A percentile compares a stretch with the other conserved stretches of the same genome.
These are phyloP conservation scores for Wallacemonas collosoma DNA, from an alignment of 208 protist species.

Conservation along the genomic window DNA sequence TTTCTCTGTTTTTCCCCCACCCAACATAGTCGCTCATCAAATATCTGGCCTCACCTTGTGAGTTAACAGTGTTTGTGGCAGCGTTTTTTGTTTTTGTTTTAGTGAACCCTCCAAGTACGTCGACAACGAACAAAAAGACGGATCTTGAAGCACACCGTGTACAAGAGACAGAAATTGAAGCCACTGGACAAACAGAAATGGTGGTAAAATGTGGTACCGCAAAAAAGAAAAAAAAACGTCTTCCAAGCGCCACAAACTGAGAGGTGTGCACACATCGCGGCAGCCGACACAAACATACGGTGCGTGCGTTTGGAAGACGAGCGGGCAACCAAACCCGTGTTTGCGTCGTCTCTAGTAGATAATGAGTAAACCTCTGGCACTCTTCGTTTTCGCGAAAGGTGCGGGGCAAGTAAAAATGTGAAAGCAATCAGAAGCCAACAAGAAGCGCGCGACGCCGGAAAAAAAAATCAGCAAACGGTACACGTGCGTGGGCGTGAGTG, in stretches of 20 bases:
- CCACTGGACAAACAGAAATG: not conserved
- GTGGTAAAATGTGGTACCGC: not conserved
- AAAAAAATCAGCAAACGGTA: too few species aligned
- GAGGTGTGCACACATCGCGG: not conserved
- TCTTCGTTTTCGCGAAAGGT: too few species aligned
- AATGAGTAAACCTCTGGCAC: too few species aligned
- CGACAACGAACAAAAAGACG: constrained; percentile 5
- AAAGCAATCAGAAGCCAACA: too few species aligned
- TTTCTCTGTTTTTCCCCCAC: constrained; percentile 3
- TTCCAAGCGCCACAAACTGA: not conserved
- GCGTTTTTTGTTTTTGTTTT: too few species aligned
- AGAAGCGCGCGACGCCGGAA: too few species aligned
- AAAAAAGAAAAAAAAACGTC: constrained; percentile 2
- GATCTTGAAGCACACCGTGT: too few species aligned
- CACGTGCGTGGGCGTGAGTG: too few species aligned
- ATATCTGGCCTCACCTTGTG: not conserved
- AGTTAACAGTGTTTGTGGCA: too few species aligned
- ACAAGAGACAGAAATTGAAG: too few species aligned
- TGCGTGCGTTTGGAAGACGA: not conserved
- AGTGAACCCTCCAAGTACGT: not conserved
- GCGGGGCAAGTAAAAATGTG: too few species aligned
- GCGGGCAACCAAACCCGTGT: constrained; percentile 16
- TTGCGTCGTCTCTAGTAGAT: not conserved
- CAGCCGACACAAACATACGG: not conserved
- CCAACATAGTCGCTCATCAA: constrained; percentile 1